phyloP scores from a whole-genome alignment of 2,329 filamentous ascomycete species.

The Phialophora verrucosa region DNA sequence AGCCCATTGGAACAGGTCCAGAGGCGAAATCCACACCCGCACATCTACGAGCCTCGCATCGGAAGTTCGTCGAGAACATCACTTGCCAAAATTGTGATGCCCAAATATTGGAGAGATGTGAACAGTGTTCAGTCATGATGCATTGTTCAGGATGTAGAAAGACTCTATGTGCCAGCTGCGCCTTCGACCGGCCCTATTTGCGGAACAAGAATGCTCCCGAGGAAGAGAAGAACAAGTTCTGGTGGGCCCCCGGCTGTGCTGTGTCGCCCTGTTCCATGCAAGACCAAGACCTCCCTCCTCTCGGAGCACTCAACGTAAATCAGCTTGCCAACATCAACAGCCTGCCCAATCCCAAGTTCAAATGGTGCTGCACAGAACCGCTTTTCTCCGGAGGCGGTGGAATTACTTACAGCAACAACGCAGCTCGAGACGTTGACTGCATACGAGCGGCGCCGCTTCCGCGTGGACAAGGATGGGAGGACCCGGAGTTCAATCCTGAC shows the following conservation, averaged over 20 bases:
- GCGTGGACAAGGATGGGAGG: slow-evolving; percentile 60
- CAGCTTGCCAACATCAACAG: slow-evolving; percentile 44
- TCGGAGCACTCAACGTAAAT: slow-evolving; percentile 33
- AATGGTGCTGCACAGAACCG: slow-evolving; percentile 66
- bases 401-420: slow-evolving; percentile 60
- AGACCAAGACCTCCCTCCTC: slow-evolving; percentile 47
- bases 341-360: slow-evolving; percentile 61
- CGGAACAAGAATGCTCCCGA: slow-evolving; percentile 45
- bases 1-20: slow-evolving; percentile 58
- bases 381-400: slow-evolving; percentile 65
- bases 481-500: slow-evolving; percentile 55
- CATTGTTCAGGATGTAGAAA: slow-evolving; percentile 66
- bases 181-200: slow-evolving; percentile 60
- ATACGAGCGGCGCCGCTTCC: slow-evolving; percentile 64
- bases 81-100: slow-evolving; percentile 62
- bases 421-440: slow-evolving; percentile 59
- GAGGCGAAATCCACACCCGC: slow-evolving; percentile 60
- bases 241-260: slow-evolving; percentile 64
- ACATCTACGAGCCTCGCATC: slow-evolving; percentile 61
- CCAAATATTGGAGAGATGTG: slow-evolving; percentile 61
- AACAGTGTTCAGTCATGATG: slow-evolving; percentile 67
- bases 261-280: slow-evolving; percentile 65
- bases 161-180: slow-evolving; percentile 65
- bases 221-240: slow-evolving; percentile 51
- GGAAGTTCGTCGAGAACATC: slow-evolving; percentile 58